Percentiles rank a stretch among this genome's conserved stretches.
Conservation (phyloP, 495 filamentous ascomycete genomes). For the Beverwykella pulmonaria region DNA sequence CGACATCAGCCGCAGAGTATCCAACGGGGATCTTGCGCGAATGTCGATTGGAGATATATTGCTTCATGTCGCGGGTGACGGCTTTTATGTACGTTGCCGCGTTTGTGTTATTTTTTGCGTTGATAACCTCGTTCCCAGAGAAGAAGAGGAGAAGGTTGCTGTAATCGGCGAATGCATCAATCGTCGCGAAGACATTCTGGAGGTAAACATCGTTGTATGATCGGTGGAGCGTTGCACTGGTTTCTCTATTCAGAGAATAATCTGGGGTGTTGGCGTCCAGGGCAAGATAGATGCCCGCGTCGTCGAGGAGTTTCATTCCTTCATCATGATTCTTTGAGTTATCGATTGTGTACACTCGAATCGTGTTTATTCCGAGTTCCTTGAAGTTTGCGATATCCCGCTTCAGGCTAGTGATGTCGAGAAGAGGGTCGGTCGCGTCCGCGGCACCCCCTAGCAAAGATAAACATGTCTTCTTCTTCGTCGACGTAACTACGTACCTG, state of each 20-base stretch:
- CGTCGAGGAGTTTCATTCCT: slow-evolving; percentile 45
- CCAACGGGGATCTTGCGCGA: slow-evolving; percentile 84
- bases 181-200: slow-evolving; percentile 88
- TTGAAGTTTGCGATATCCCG: slow-evolving; percentile 84
- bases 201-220: slow-evolving; percentile 93
- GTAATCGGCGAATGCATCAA: slow-evolving; percentile 85
- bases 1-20: slow-evolving; percentile 86
- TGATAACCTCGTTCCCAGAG: slow-evolving; percentile 96
- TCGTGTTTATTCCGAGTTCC: slow-evolving; percentile 85
- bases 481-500: slow-evolving; percentile 48
- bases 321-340: slow-evolving; percentile 78
- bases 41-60: slow-evolving; percentile 72
- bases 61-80: slow-evolving; percentile 85
- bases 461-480: neutral
- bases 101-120: slow-evolving; percentile 71
- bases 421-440: slow-evolving; percentile 73
- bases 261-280: slow-evolving; percentile 79
- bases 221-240: slow-evolving; percentile 50
- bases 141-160: slow-evolving; percentile 91
- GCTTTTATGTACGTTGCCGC: slow-evolving; percentile 90
- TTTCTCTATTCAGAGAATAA: slow-evolving; percentile 78
- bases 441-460: slow-evolving; percentile 68
- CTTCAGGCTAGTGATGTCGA: slow-evolving; percentile 67
- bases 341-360: slow-evolving; percentile 91
- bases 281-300: slow-evolving; percentile 77